Percentiles rank a stretch among this genome's conserved stretches.
These are phyloP conservation scores for Candida michaelii DNA, from an alignment of 805 yeast genomes.

Conservation along the genomic window DNA sequence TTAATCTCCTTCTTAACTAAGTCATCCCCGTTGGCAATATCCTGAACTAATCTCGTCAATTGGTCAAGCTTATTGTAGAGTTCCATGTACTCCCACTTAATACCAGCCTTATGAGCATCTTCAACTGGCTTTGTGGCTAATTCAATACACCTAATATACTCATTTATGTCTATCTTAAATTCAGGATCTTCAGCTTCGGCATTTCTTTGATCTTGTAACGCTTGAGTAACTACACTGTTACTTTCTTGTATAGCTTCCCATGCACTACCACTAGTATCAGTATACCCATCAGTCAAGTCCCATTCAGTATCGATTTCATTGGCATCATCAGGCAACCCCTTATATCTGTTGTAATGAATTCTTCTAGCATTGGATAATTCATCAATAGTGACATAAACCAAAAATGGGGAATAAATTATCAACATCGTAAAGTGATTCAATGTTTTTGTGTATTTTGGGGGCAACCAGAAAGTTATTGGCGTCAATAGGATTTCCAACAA, in stretches of 20 bases:
- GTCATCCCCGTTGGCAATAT: constrained; percentile 19
- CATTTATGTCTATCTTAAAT: constrained; percentile 49
- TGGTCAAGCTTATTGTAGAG: constrained; percentile 53
- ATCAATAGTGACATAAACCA: constrained; percentile 56
- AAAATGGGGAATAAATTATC: constrained; percentile 65
- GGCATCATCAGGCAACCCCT: constrained; percentile 70
- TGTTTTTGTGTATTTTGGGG: constrained; percentile 30
- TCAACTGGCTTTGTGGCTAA: constrained; percentile 58
- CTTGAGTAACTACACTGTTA: constrained; percentile 36
- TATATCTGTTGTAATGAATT: constrained; percentile 66
- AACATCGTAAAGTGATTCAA: constrained; percentile 61
- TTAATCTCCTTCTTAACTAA: constrained; percentile 30
- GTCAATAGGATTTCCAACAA: constrained; percentile 54
- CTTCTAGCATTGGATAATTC: constrained; percentile 70
- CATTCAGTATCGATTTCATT: constrained; percentile 77
- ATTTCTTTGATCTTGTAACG: constrained; percentile 49
- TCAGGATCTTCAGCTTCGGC: constrained; percentile 73
- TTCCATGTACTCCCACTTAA: constrained; percentile 64
- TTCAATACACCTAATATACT: constrained; percentile 54
- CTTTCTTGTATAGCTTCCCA: constrained; percentile 41
- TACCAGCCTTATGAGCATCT: constrained; percentile 52
- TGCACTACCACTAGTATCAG: constrained; percentile 29
- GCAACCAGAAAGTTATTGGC: constrained; percentile 35
- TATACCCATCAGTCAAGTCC: constrained; percentile 78
- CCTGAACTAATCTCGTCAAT: constrained; percentile 40